Conservation (phyloP, 441 rosid species). For the Erodium chrysanthum region DNA sequence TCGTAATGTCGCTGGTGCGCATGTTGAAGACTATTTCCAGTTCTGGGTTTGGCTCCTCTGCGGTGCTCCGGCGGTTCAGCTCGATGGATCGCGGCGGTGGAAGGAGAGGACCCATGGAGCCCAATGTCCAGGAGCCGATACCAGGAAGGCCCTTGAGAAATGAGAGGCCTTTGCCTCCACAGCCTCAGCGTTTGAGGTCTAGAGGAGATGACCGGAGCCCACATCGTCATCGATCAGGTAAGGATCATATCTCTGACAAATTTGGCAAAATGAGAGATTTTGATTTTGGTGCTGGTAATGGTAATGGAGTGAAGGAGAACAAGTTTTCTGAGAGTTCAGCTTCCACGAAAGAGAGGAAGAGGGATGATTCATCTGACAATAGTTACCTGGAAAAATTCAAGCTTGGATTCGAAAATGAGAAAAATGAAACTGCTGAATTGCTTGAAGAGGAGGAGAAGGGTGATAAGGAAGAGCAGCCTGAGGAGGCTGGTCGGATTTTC, state of each 20-base stretch:
- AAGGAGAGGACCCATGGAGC: background rate
- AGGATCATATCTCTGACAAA: background rate
- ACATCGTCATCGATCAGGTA: background rate
- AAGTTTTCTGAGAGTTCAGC: background rate
- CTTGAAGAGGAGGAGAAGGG: background rate
- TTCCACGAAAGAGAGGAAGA: conserved; percentile 14
- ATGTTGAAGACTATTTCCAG: background rate
- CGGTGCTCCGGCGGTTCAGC: conserved; percentile 2
- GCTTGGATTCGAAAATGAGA: background rate
- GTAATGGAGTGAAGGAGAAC: background rate
- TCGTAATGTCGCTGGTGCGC: background rate
- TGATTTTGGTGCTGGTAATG: background rate
- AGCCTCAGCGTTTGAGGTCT: background rate
- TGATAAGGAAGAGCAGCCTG: conserved; percentile 24
- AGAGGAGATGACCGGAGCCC: background rate
- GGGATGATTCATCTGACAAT: conserved; percentile 11
- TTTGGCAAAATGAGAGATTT: background rate
- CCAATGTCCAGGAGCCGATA: conserved; percentile 43
- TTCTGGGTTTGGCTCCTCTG: background rate
- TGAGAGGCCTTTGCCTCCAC: conserved; percentile 23
- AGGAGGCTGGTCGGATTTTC: conserved; percentile 64
- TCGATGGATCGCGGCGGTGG: background rate
- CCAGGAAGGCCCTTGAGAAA: conserved; percentile 37
- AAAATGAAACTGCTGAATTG: background rate
- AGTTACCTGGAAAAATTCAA: background rate